Evolutionary conservation across 352 stramenopile genomes (phyloP).

Genomic region (Globisporangium recalcitrans): DNA sequence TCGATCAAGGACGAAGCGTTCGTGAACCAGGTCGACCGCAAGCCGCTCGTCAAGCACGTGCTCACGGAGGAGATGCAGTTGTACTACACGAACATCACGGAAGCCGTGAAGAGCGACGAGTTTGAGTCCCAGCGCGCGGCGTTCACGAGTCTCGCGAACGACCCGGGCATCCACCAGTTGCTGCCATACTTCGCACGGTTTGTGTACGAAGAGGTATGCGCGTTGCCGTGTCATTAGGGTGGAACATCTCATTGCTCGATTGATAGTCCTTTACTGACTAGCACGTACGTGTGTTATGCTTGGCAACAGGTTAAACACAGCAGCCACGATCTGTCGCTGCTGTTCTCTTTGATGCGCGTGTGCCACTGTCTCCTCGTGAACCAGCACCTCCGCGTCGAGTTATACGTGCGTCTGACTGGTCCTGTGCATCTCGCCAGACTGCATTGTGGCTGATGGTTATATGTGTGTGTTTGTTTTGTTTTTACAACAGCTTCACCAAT

Average conservation of each 20-base stretch:
- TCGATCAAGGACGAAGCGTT: slow-evolving; percentile 78
- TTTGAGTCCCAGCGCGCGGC: slow-evolving; percentile 68
- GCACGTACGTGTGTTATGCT: neutral
- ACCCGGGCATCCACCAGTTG: slow-evolving; percentile 87
- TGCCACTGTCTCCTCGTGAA: slow-evolving; percentile 89
- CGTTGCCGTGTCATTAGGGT: neutral
- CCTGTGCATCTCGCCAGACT: neutral
- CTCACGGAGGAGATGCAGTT: slow-evolving; percentile 88
- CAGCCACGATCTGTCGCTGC: slow-evolving; percentile 65
- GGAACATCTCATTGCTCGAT: neutral
- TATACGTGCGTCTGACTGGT: slow-evolving; percentile 65
- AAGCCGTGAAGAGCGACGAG: slow-evolving; percentile 73
- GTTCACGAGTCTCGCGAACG: slow-evolving; percentile 70
- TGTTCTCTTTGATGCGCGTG: slow-evolving; percentile 86
- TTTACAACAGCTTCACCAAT: slow-evolving; percentile 84
- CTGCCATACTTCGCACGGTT: slow-evolving; percentile 88
- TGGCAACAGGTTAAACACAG: slow-evolving; percentile 65
- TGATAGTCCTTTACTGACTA: neutral
- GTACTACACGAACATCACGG: slow-evolving; percentile 87
- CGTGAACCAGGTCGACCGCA: slow-evolving; percentile 59
- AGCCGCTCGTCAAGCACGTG: slow-evolving; percentile 81
- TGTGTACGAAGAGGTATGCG: slow-evolving; percentile 72
- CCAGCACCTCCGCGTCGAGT: slow-evolving; percentile 88
- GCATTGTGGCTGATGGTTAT: neutral
- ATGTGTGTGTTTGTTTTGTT: neutral